phyloP scores from a whole-genome alignment of 2,329 filamentous ascomycete species.

The Fulvia fulva region DNA sequence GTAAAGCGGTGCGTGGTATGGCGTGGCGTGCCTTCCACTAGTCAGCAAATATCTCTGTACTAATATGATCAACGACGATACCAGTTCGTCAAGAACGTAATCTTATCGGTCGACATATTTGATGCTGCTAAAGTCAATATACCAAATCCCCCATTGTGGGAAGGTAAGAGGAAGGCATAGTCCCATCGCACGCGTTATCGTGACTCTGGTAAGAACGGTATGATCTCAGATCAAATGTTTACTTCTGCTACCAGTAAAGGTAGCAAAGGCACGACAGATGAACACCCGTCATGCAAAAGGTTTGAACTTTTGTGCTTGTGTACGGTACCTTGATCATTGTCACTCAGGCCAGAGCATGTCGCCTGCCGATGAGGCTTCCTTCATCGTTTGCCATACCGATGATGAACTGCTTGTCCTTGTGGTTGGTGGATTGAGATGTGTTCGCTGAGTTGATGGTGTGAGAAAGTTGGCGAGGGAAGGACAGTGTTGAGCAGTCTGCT shows the following conservation, averaged over 20 bases:
- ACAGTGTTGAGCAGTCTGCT: not conserved
- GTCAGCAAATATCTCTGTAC: constrained; percentile 4
- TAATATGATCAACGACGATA: constrained; percentile 39
- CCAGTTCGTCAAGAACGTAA: constrained; percentile 82
- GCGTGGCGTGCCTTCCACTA: constrained; percentile 67
- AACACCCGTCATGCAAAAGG: constrained; percentile 40
- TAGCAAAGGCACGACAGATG: constrained; percentile 14
- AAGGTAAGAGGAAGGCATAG: constrained; percentile 64
- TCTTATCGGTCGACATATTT: constrained; percentile 76
- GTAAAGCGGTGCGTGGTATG: constrained; percentile 75
- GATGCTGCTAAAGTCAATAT: constrained; percentile 50
- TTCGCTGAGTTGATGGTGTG: not conserved
- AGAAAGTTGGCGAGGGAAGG: not conserved
- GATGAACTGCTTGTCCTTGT: constrained; percentile 1
- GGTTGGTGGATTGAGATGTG: not conserved
- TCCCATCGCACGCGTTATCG: constrained; percentile 82
- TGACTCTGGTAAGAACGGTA: constrained; percentile 79
- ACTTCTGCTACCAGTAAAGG: constrained; percentile 23
- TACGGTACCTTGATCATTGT: constrained; percentile 22
- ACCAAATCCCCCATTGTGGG: constrained; percentile 24
- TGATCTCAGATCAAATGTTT: constrained; percentile 61
- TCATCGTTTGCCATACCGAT: constrained; percentile 12
- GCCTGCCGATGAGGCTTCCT: constrained; percentile 9
- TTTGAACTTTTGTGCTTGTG: constrained; percentile 8
- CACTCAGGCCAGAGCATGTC: constrained; percentile 4